phyloP scores from a whole-genome alignment of 2,329 filamentous ascomycete genomes.

The Coniochaeta sp. region DNA sequence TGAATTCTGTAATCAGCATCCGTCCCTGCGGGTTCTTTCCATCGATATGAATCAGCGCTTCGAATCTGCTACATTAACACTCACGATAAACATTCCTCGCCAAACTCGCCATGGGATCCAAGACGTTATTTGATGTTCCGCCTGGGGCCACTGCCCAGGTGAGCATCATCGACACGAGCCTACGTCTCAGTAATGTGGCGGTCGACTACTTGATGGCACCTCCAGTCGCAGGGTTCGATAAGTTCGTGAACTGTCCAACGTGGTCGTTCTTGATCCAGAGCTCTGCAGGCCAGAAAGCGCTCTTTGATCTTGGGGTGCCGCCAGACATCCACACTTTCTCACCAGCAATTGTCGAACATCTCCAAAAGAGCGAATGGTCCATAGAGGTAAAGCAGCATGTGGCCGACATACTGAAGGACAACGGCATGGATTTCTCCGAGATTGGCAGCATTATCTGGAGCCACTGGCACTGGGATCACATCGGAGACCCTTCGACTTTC shows the following conservation, averaged over 20 bases:
- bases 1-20: too few relatives aligned
- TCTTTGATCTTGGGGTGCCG: constrained; percentile 6
- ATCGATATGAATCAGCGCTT: too few relatives aligned
- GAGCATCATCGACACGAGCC: constrained; percentile 7
- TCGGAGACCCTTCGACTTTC: constrained; percentile 13
- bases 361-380: constrained; percentile 3
- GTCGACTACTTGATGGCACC: neutral
- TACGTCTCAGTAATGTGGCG: neutral
- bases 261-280: constrained; percentile 7
- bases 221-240: constrained; percentile 3
- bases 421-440: constrained; percentile 6
- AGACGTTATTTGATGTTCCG: constrained; percentile 3
- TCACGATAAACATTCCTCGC: too few relatives aligned
- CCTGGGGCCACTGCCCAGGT: constrained; percentile 4
- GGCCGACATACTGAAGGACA: constrained; percentile 7
- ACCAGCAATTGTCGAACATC: neutral
- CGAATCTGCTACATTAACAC: too few relatives aligned
- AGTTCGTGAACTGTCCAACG: neutral
- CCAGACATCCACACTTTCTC: neutral
- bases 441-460: constrained; percentile 12
- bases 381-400: constrained; percentile 2
- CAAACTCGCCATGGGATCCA: neutral
- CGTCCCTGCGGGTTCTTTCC: too few relatives aligned
- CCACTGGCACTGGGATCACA: constrained; percentile 18
- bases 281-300: constrained; percentile 2